These are phyloP conservation scores for Capsella rubella DNA, from an alignment of 441 rosid genomes.

Conservation along the genomic window DNA sequence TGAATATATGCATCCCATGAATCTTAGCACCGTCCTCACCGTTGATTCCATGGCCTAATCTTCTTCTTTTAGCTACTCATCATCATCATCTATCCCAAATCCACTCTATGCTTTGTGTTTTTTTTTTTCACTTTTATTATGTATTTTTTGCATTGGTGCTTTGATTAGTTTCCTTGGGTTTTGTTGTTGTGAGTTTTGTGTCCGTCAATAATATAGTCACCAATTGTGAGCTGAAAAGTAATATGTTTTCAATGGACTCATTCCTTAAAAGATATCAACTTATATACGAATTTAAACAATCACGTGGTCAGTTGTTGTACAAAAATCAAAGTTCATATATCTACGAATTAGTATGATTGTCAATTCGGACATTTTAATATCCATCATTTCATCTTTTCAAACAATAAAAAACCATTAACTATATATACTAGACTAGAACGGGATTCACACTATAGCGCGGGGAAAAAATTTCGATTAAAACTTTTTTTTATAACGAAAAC, in stretches of 20 bases:
- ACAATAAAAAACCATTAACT: too few species aligned
- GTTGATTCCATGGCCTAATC: conserved; percentile 53
- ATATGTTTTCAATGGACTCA: background rate
- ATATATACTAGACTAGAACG: too few species aligned
- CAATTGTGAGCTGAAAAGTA: conserved; percentile 24
- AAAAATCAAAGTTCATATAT: too few species aligned
- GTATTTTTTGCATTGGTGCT: conserved; percentile 20
- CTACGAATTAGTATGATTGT: too few species aligned
- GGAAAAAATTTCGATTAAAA: too few species aligned
- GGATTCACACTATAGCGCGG: too few species aligned
- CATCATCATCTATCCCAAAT: background rate
- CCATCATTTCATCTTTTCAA: too few species aligned
- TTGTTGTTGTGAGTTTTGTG: conserved; percentile 39
- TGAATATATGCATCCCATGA: conserved; percentile 70
- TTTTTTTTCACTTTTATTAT: conserved; percentile 2
- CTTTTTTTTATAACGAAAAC: too few species aligned
- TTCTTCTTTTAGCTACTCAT: background rate
- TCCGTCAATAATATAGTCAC: conserved; percentile 34
- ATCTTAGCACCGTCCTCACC: conserved; percentile 64
- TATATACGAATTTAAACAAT: too few species aligned
- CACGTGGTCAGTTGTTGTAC: too few species aligned
- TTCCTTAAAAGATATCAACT: too few species aligned
- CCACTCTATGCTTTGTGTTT: conserved; percentile 22
- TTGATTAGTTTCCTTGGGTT: conserved; percentile 29
- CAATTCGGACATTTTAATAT: too few species aligned